Evolutionary conservation across 2,329 filamentous ascomycete genomes (phyloP).

Genomic region (Aspergillus tanneri): DNA sequence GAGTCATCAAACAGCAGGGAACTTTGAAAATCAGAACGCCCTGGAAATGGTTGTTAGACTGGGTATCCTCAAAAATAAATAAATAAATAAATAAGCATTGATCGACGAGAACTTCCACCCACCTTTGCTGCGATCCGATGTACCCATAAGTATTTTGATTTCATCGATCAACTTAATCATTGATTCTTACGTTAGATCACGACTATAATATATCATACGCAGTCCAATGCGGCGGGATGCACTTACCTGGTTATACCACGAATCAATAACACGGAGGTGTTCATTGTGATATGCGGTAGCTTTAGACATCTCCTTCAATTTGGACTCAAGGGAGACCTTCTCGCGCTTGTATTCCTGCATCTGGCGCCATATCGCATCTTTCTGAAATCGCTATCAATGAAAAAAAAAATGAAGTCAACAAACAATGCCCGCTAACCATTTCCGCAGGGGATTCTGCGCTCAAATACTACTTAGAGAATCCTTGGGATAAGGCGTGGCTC

Average conservation of each 20-base stretch:
- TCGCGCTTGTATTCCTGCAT: constrained; percentile 98
- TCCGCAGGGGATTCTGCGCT: constrained; percentile 8
- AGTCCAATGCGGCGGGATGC: background rate
- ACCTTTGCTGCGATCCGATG: constrained; percentile 32
- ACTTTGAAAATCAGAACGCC: constrained; percentile 47
- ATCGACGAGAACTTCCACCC: constrained; percentile 8
- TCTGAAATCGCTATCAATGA: constrained; percentile 72
- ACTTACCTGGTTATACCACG: constrained; percentile 89
- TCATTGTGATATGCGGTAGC: constrained; percentile 82
- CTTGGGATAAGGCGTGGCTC: constrained; percentile 15
- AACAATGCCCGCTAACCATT: background rate
- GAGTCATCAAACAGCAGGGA: constrained; percentile 57
- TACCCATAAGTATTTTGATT: constrained; percentile 43
- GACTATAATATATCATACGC: constrained; percentile 21
- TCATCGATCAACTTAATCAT: constrained; percentile 49
- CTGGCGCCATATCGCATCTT: constrained; percentile 94
- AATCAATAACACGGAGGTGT: constrained; percentile 84
- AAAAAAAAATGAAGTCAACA: constrained; percentile 23
- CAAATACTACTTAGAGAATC: constrained; percentile 6
- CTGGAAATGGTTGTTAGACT: constrained; percentile 4
- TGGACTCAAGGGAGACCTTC: constrained; percentile 75
- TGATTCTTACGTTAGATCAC: background rate
- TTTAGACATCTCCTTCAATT: constrained; percentile 77
- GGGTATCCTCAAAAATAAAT: background rate
- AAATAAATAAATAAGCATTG: background rate